phyloP scores from a whole-genome alignment of 257 asterid species.

The Nicotiana otophora region DNA sequence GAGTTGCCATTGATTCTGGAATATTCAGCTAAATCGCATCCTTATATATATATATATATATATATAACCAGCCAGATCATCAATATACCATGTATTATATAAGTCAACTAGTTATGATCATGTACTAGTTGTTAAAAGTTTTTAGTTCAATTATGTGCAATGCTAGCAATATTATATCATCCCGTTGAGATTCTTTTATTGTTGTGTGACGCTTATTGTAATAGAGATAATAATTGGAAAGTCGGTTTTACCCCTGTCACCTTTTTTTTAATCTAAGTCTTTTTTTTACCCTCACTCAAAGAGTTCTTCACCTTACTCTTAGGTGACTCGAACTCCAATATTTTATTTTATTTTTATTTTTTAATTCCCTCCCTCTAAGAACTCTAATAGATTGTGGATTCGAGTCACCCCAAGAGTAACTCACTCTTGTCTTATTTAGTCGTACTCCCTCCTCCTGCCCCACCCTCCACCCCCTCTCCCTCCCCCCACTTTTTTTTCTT shows the following conservation, averaged over 20 bases:
- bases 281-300: too few relatives aligned
- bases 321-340: too few relatives aligned
- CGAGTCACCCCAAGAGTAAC: too few relatives aligned
- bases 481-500: neutral
- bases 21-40: neutral
- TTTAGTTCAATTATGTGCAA: neutral
- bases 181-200: neutral
- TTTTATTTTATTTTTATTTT: too few relatives aligned
- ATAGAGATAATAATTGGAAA: neutral
- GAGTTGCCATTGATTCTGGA: conserved; percentile 4
- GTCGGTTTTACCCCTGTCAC: neutral
- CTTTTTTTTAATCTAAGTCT: neutral
- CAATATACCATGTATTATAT: neutral
- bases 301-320: too few relatives aligned
- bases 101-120: neutral
- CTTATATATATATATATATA: neutral
- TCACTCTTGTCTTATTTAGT: too few relatives aligned
- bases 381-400: too few relatives aligned
- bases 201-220: neutral
- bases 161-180: neutral
- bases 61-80: neutral
- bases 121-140: neutral
- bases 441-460: too few relatives aligned
- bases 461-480: neutral
- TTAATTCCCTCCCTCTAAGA: too few relatives aligned